Evolutionary conservation across 352 stramenopile species (phyloP), one percentile per base, ranked within the genome.

Genomic region (Globisporangium orthogonon): DNA sequence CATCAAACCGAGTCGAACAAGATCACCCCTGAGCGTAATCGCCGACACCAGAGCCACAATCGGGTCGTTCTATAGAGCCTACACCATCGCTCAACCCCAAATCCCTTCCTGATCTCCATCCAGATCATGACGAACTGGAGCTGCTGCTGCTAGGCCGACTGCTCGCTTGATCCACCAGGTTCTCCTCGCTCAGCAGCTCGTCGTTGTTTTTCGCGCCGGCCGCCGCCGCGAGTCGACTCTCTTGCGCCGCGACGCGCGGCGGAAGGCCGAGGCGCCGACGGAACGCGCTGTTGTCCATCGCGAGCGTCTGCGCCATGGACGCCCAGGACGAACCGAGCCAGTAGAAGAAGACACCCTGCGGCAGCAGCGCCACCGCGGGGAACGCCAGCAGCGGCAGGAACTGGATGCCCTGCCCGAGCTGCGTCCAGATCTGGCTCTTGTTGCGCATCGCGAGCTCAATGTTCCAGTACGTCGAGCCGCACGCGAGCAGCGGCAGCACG

Each of bases 331-430:
- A 76, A 9, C 73, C 78, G 45, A 91, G 65, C 82, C 82, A 91
- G 66, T 90, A 89, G 54, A 91, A 91, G 52, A 91, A 91, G 7
- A 91, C 70, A n/a, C 82, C 82, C 49, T 91, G 78, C 2, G 75
- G 75, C 17, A 88, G 59, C 54, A 58, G 72, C 10, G 60, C 70
- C 52, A 86, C 56, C 46, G 83, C 65, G 1, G 74, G 74, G 11
- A 87, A 63, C 53, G 78, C 77, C 15, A 88, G 35, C 37, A 91
- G 71, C 2, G 67, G 78, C 15, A 67, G 33, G 46, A 84, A 90
- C 65, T 87, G 77, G 15, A 82, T 66, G 29, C 52, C 59, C 23
- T 76, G 68, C 11, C 79, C 70, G 9, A 86, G 41, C 5, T 60
- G 59, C 28, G 68, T 74, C 71, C 74, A 78, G 15, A 82, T 54